Evolutionary conservation across 2,329 filamentous ascomycete species (phyloP), one percentile per base, ranked within the genome.

Genomic region (Ceratocystiopsis sp.): DNA sequence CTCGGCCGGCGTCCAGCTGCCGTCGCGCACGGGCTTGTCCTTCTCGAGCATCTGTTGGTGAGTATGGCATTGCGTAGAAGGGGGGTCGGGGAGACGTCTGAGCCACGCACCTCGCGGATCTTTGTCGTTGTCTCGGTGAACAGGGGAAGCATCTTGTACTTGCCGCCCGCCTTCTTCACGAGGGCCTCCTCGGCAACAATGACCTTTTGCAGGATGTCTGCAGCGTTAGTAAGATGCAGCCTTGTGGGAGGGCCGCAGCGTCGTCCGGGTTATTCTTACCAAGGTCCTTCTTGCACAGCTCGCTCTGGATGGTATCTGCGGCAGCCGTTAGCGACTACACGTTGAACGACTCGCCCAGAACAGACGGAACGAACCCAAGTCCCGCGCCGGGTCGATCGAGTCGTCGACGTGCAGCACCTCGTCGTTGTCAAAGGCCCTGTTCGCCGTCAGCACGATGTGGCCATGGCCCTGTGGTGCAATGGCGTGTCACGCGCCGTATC

Each of bases 361-460:
- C 2, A 7, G 33, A 44, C 21, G 49, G 12, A 45, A 57, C 59
- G 53, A 13, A 61, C 61, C 52, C 51, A 65, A 53, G 48, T 65
- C 63, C 6, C 63, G 55, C 17, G 64, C 59, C 16, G 63, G 63
- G 48, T 65, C 63, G 42, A 65, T 62, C 9, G 61, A 64, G 50
- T 66, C 62, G 46, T 65, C 63, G n/a, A 66, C 63, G 37, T 66
- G 63, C 43, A 66, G 48, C 14, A 66, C 62, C 43, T 66, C 57
- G 42, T 65, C 59, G 41, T 65, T 65, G 37, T 65, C 63, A 43
- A 65, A 65, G 4, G 63, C 63, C 49, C 60, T 58, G 25, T 54
- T 48, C 13, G 39, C 33, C 3, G 29, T 32, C 19, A 43, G 17
- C 2, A 9, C 4, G 21, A 4, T 11, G 25, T 29, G 25, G 6